Evolutionary conservation across 2,329 filamentous ascomycete species (phyloP), one percentile per base, ranked within the genome.

Genomic region (Iodosphaeria phyllophila): DNA sequence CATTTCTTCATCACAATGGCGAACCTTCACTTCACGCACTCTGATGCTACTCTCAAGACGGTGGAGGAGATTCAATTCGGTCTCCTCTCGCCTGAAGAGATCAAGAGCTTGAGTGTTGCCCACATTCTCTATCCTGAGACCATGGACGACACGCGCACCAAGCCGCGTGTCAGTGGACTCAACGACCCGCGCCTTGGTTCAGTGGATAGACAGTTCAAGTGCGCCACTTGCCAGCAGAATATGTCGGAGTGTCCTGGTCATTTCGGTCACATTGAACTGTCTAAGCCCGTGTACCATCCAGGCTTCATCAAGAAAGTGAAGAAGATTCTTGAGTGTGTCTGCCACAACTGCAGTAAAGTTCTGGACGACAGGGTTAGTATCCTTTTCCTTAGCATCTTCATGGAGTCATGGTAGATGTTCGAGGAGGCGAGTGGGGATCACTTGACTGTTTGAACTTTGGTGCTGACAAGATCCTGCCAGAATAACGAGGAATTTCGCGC

Each of bases 31-130:
- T 92, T 92, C 47, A 65, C 76, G 46, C 80, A 83, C 56, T 92
- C 80, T 50, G 84, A 78, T 67, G 84, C 79, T 69, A 84, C 84
- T 52, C 67, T 95, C 67, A 86, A 89, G 64, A 92, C 78, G 38
- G 84, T 98, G 44, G 76, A 93, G 65, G 91, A 98, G 65, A 92
- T 98, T 43, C 91, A 98, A 63, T 98, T 98, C 48, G 89, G 89
- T 47, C 69, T 98, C 48, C 70, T 98, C 53, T 92, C 89, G 18
- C 89, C 89, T 14, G 89, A 98, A 51, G 91, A 98, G 60, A 92
- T 95, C 55, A 95, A 98, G 63, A 84, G 77, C 44, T 91, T 95
- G 82, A 93, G 84, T 54, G 86, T 95, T 35, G 78, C 74, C 40
- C 80, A 92, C 50, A 86, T 98, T 48, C 68, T 89, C 50, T 95